phyloP scores from a whole-genome alignment of 164 flowering plant species.

The Litsea cubeba region DNA sequence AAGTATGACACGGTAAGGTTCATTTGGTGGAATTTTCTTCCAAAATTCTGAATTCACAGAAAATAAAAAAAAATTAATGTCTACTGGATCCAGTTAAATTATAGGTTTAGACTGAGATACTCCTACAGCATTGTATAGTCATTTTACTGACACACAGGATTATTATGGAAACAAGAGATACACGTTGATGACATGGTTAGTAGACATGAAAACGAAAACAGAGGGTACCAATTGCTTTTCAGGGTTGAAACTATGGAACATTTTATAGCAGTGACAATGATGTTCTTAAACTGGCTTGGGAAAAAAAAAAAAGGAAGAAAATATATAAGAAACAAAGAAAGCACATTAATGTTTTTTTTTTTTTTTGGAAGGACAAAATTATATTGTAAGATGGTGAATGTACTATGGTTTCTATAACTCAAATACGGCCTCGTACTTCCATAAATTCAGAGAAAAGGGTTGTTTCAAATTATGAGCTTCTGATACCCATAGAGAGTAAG shows the following conservation, averaged over 20 bases:
- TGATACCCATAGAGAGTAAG: not conserved
- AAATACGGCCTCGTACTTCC: not conserved
- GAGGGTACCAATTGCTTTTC: not conserved
- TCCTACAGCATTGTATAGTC: not conserved
- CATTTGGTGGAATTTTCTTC: conserved; percentile 86
- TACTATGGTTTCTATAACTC: not conserved
- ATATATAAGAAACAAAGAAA: not conserved
- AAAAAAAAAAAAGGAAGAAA: not conserved
- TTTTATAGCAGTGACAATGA: not conserved
- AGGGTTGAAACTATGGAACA: not conserved
- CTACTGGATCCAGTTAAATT: not conserved
- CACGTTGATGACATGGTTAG: not conserved
- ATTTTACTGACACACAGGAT: not conserved
- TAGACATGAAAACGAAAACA: not conserved
- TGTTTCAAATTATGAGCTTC: not conserved
- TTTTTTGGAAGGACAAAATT: too few relatives aligned
- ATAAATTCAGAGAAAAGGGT: not conserved
- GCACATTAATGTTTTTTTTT: not conserved
- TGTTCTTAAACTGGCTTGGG: not conserved
- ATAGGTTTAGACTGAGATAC: not conserved
- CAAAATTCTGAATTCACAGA: conserved; percentile 68
- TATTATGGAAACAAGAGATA: not conserved
- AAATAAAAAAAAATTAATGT: not conserved
- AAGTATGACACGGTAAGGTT: conserved; percentile 96
- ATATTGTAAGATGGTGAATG: not conserved